phyloP scores from a whole-genome alignment of 345 rosid species.

The Excoecaria agallocha region DNA sequence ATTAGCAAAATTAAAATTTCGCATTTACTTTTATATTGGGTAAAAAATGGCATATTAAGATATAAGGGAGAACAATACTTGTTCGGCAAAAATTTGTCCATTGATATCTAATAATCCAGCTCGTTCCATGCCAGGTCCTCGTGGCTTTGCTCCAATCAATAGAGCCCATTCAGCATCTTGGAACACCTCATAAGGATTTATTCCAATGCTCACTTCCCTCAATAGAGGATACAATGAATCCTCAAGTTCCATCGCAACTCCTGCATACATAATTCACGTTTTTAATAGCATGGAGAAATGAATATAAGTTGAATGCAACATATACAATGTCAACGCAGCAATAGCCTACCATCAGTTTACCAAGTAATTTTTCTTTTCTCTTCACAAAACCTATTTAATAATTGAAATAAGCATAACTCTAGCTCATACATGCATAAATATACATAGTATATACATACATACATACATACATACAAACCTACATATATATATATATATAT shows the following conservation, averaged over 20 bases:
- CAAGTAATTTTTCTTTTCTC: no score
- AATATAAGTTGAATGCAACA: constrained; percentile 1
- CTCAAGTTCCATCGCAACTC: constrained; percentile 99
- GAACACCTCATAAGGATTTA: constrained; percentile 73
- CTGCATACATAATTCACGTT: constrained; percentile 32
- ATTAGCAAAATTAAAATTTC: not conserved
- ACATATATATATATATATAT: no score
- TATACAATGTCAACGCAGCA: no score
- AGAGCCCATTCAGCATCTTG: constrained; percentile 98
- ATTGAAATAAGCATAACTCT: no score
- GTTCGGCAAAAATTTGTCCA: constrained; percentile 89
- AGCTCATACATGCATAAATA: no score
- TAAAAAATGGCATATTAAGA: not conserved
- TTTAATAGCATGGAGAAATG: constrained; percentile 2
- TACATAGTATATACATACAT: no score
- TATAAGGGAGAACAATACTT: constrained; percentile 39
- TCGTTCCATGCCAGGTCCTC: constrained; percentile 98
- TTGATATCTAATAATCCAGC: constrained; percentile 86
- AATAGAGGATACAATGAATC: constrained; percentile 90
- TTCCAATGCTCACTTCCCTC: constrained; percentile 90
- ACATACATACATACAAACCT: no score
- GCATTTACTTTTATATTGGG: not conserved
- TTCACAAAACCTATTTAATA: no score
- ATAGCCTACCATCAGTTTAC: no score
- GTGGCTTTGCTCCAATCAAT: constrained; percentile 95